These are phyloP conservation scores for Salicornia ramosissima DNA, from an alignment of 148 eudicot genomes.

Conservation along the genomic window DNA sequence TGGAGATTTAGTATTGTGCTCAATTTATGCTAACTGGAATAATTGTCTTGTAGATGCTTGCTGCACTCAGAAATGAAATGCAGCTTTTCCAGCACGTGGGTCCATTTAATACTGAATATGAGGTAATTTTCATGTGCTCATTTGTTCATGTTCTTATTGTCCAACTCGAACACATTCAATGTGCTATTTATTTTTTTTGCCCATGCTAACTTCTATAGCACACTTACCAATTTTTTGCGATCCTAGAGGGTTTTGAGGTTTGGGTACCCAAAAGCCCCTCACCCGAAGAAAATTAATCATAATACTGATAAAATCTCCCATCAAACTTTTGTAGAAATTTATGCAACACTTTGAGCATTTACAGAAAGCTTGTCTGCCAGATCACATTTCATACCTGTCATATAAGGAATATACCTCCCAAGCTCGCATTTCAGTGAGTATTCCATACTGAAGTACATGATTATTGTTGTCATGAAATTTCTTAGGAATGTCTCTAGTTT, in stretches of 20 bases:
- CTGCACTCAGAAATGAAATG: slow-evolving; percentile 76
- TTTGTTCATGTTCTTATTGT: background rate
- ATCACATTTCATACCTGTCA: slow-evolving; percentile 63
- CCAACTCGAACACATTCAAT: background rate
- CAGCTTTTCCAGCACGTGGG: slow-evolving; percentile 49
- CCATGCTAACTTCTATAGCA: background rate
- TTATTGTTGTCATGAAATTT: background rate
- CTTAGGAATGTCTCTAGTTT: background rate
- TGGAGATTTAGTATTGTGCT: background rate
- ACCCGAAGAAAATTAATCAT: background rate
- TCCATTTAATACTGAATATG: slow-evolving; percentile 91
- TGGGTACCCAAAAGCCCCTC: background rate
- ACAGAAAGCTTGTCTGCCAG: slow-evolving; percentile 84
- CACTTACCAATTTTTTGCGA: background rate
- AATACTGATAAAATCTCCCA: slow-evolving; percentile 13
- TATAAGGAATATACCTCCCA: slow-evolving; percentile 60
- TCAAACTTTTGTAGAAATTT: slow-evolving; percentile 56
- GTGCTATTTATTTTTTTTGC: background rate
- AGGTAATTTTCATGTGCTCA: slow-evolving; percentile 39
- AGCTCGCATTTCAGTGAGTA: slow-evolving; percentile 65
- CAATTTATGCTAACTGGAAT: slow-evolving; percentile 10
- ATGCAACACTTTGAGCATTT: slow-evolving; percentile 89
- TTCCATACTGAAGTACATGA: background rate
- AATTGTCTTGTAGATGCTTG: slow-evolving; percentile 66
- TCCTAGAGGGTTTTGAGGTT: background rate